Evolutionary conservation across 2,329 filamentous ascomycete genomes (phyloP), one percentile per base, ranked within the genome.

Genomic region (Penicillium sp.): DNA sequence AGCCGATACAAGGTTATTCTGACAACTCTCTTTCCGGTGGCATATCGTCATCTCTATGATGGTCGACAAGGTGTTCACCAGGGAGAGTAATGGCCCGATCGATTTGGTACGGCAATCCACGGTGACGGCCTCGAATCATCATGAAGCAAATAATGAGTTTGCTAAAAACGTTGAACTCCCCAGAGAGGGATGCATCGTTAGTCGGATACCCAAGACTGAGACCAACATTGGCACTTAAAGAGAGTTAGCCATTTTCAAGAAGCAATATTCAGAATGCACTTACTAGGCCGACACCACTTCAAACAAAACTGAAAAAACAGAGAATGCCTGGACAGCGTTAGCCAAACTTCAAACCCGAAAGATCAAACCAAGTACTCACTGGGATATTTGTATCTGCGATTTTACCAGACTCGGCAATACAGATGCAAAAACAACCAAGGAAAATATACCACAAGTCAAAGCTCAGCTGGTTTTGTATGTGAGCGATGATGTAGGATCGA

Each of bases 371-470:
- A 7, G 16, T 19, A 39, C 35, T 39, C 48, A 72, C 71, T 14
- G 70, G 66, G 49, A 69, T 62, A 4, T 53, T 44, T 11, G 55
- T 62, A 57, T 70, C 58, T 54, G 65, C 66, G 39, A 75, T 71
- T 25, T 64, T 62, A 16, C 61, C 61, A 1, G 67, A 60, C 69
- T 89, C 86, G 51, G 87, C 83, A 37, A 82, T 77, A 55, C 79
- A 80, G 56, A 88, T 85, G 26, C 83, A 67, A 59, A 88, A 80
- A 26, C 86, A 77, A 6, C 84, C 83, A 1, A 87, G 69, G 13
- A 85, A 81, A 19, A 89, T 81, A 72, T 82, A 85, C 86, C 86
- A 88, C 26, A 89, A 73, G 66, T 89, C 87, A 68, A 88, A 85
- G 13, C 82, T 81, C 1, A 89, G 78, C 70, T 89, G 86, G n/a